These are phyloP conservation scores for Berberis vulgaris DNA, from an alignment of 164 flowering plant genomes.

Conservation along the genomic window DNA sequence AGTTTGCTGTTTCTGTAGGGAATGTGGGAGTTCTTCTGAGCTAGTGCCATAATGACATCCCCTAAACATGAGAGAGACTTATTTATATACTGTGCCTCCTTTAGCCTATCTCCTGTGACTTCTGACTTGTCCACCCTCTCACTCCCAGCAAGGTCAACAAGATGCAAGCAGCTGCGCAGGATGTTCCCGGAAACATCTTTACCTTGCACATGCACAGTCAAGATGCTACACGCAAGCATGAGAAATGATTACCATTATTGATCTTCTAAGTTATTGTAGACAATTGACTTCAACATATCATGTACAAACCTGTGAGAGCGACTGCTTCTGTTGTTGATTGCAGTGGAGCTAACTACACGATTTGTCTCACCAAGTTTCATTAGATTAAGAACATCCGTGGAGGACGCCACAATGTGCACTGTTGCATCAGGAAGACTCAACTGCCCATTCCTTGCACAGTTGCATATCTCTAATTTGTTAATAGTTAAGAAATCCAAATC, in stretches of 20 bases:
- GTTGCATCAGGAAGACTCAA: constrained; percentile 62
- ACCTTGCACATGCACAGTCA: constrained; percentile 59
- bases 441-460: constrained; percentile 37
- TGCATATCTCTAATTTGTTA: constrained; percentile 62
- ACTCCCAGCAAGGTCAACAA: constrained; percentile 84
- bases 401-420: constrained; percentile 53
- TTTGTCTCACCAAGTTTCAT: constrained; percentile 72
- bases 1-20: constrained; percentile 95
- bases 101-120: constrained; percentile 72
- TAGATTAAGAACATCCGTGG: constrained; percentile 49
- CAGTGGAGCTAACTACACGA: constrained; percentile 58
- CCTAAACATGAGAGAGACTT: constrained; percentile 82
- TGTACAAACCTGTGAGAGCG: constrained; percentile 73
- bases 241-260: constrained; percentile 6
- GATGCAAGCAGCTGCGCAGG: constrained; percentile 51
- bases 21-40: constrained; percentile 72
- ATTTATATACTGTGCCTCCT: constrained; percentile 74
- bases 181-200: constrained; percentile 45
- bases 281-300: neutral
- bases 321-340: constrained; percentile 56
- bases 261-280: neutral
- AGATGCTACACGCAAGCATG: constrained; percentile 28
- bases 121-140: constrained; percentile 77
- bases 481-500: constrained; percentile 29
- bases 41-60: constrained; percentile 79